Conservation (phyloP, 2,329 filamentous ascomycete genomes). For the Hansfordia pulvinata region DNA sequence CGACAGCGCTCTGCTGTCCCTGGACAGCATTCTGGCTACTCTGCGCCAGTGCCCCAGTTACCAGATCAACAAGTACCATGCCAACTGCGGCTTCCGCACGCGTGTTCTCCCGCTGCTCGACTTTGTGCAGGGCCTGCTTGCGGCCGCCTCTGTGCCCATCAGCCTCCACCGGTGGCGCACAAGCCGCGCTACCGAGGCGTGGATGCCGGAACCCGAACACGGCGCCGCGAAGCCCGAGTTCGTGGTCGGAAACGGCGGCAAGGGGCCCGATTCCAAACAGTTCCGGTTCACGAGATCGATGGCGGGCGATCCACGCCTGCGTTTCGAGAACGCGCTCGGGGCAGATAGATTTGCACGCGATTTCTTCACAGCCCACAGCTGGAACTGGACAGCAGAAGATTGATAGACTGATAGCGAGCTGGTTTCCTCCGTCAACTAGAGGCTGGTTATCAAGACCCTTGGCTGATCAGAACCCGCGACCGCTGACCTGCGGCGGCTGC, state of each 20-base stretch:
- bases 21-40: constrained; percentile 43
- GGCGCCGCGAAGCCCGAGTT: constrained; percentile 4
- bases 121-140: constrained; percentile 44
- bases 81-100: constrained; percentile 57
- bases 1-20: constrained; percentile 42
- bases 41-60: constrained; percentile 57
- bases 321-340: constrained; percentile 32
- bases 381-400: constrained; percentile 46
- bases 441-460: too few relatives aligned
- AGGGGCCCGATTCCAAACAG: constrained; percentile 2
- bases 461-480: too few relatives aligned
- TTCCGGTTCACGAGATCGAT: constrained; percentile 39
- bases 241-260: not conserved
- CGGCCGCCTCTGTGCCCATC: constrained; percentile 29
- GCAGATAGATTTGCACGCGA: constrained; percentile 34
- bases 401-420: not conserved
- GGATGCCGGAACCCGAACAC: constrained; percentile 16
- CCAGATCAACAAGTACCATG: constrained; percentile 61
- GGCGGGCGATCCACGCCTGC: constrained; percentile 33
- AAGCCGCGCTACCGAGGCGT: constrained; percentile 23
- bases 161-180: constrained; percentile 31
- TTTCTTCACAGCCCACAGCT: constrained; percentile 41
- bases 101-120: constrained; percentile 53
- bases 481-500: too few relatives aligned
- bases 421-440: not conserved